These are phyloP conservation scores for Bipolaris cookei DNA, from an alignment of 2,329 filamentous ascomycete genomes.

Conservation along the genomic window DNA sequence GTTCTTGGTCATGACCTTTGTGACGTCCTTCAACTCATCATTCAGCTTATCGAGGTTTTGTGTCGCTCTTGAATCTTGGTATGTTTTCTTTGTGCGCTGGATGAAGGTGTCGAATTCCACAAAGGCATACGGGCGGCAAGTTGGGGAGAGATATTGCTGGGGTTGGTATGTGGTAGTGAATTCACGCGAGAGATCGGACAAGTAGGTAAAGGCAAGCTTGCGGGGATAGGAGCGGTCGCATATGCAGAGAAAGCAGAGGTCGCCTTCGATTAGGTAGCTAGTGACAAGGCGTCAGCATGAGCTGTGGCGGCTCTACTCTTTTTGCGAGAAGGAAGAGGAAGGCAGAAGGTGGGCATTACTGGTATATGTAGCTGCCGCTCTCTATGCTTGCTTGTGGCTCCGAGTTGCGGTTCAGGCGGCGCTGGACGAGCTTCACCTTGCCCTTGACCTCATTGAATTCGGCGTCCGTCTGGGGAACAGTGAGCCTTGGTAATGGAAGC, in stretches of 20 bases:
- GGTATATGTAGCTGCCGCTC: slow-evolving; percentile 79
- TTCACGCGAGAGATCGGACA: slow-evolving; percentile 87
- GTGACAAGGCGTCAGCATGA: slow-evolving; percentile 15
- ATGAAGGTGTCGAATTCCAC: slow-evolving; percentile 99
- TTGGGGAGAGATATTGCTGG: slow-evolving; percentile 73
- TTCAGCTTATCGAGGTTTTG: slow-evolving; percentile 96
- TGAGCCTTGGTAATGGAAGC: slow-evolving; percentile 16
- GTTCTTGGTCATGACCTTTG: slow-evolving; percentile 99
- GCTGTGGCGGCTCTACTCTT: not conserved
- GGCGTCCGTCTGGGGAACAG: slow-evolving; percentile 63
- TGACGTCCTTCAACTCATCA: slow-evolving; percentile 95
- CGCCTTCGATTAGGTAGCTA: slow-evolving; percentile 83
- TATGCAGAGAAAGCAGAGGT: slow-evolving; percentile 91
- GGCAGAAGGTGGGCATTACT: slow-evolving; percentile 64
- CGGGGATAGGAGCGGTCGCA: slow-evolving; percentile 93
- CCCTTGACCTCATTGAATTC: slow-evolving; percentile 86
- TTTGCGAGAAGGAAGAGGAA: not conserved
- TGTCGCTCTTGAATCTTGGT: slow-evolving; percentile 87
- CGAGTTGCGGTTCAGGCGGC: slow-evolving; percentile 84
- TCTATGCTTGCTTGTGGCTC: slow-evolving; percentile 93
- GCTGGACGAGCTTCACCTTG: slow-evolving; percentile 88
- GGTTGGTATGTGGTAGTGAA: slow-evolving; percentile 85
- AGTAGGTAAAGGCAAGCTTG: slow-evolving; percentile 98
- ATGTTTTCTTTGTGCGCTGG: slow-evolving; percentile 87
- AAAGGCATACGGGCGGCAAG: slow-evolving; percentile 89